A percentile compares a stretch with the other conserved stretches of the same genome.
Evolutionary conservation across 176 grass and related monocot genomes (phyloP).

Genomic region (Oryza coarctata): DNA sequence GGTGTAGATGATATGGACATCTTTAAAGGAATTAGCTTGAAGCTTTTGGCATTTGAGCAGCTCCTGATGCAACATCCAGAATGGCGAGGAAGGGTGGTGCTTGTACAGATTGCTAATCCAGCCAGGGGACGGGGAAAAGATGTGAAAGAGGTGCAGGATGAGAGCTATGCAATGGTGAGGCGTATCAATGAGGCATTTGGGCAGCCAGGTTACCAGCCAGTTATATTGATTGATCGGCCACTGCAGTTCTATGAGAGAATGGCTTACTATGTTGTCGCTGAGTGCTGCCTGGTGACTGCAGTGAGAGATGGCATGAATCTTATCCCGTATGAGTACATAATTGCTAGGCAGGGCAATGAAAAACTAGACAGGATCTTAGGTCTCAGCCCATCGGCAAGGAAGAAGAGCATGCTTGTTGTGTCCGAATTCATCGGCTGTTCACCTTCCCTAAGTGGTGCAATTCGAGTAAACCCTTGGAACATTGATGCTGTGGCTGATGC

Average conservation of each 20-base stretch:
- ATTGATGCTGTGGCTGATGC: slow-evolving; percentile 84
- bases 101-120: slow-evolving; percentile 95
- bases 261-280: slow-evolving; percentile 86
- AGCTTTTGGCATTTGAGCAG: slow-evolving; percentile 91
- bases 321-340: slow-evolving; percentile 88
- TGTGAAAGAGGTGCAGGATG: slow-evolving; percentile 80
- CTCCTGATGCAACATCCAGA: slow-evolving; percentile 73
- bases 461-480: slow-evolving; percentile 94
- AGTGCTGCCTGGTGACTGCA: slow-evolving; percentile 91
- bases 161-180: slow-evolving; percentile 83
- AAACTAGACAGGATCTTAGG: slow-evolving; percentile 64
- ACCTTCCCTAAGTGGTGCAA: slow-evolving; percentile 77
- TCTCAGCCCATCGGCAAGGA: slow-evolving; percentile 37
- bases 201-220: slow-evolving; percentile 67
- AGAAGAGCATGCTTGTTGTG: slow-evolving; percentile 89
- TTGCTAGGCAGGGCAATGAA: slow-evolving; percentile 82
- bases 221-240: slow-evolving; percentile 72
- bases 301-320: slow-evolving; percentile 98
- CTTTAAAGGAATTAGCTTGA: slow-evolving; percentile 92
- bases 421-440: slow-evolving; percentile 95
- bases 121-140: slow-evolving; percentile 85
- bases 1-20: slow-evolving; percentile 98
- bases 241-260: slow-evolving; percentile 93
- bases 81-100: slow-evolving; percentile 67
- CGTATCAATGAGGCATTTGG: slow-evolving; percentile 81